Conservation (phyloP, 2,329 filamentous ascomycete genomes). For the Penicillium sp. region DNA sequence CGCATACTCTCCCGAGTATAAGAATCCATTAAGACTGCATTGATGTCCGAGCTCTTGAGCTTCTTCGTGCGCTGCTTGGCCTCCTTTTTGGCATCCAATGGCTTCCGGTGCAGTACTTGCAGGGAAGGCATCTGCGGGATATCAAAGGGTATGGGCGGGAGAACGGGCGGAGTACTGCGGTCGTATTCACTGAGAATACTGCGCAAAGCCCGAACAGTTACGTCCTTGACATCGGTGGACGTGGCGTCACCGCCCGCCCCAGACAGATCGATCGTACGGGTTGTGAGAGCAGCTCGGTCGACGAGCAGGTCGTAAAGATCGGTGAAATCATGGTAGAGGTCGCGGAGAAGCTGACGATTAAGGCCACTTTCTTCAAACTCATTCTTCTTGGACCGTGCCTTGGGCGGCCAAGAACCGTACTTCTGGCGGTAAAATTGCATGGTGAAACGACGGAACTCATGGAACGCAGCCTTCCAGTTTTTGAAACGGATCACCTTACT, state of each 20-base stretch:
- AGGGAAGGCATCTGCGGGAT: conserved; percentile 73
- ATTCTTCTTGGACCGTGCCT: conserved; percentile 88
- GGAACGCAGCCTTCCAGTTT: conserved; percentile 73
- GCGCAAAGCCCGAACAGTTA: conserved; percentile 67
- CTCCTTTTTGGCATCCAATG: conserved; percentile 69
- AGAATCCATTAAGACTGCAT: conserved; percentile 71
- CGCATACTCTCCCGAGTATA: conserved; percentile 72
- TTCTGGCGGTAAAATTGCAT: conserved; percentile 66
- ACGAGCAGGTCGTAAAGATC: conserved; percentile 84
- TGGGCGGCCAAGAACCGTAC: conserved; percentile 82
- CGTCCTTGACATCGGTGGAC: conserved; percentile 51
- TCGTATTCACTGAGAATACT: conserved; percentile 85
- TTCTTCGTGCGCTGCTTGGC: conserved; percentile 67
- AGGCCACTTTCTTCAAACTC: conserved; percentile 80
- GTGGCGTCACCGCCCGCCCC: conserved; percentile 49
- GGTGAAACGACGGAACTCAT: conserved; percentile 70
- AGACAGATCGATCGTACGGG: conserved; percentile 69
- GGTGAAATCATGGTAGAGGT: conserved; percentile 81
- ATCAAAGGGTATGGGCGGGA: conserved; percentile 89
- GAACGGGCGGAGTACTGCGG: conserved; percentile 79
- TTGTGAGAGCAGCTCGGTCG: conserved; percentile 74
- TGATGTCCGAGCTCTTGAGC: conserved; percentile 74
- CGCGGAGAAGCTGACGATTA: conserved; percentile 76
- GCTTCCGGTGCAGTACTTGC: conserved; percentile 61
- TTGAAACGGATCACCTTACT: conserved; percentile 78